Evolutionary conservation across 345 rosid genomes (phyloP).

Genomic region (Eucalyptus marginata): DNA sequence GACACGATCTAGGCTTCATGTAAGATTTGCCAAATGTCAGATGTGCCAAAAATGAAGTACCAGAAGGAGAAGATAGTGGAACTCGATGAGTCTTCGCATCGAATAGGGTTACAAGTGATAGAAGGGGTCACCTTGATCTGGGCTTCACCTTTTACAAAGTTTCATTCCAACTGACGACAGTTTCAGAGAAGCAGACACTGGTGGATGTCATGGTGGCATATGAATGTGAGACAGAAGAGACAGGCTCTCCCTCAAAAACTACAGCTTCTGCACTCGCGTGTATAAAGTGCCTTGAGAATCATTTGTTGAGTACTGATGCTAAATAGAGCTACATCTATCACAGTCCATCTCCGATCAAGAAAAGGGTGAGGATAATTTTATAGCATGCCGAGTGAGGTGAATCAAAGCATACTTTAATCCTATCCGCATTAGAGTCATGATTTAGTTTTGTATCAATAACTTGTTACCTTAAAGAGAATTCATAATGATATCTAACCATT

Average conservation of each 20-base stretch:
- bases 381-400: neutral
- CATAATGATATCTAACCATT: neutral
- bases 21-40: neutral
- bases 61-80: constrained; percentile 28
- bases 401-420: neutral
- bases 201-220: constrained; percentile 2
- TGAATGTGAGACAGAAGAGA: constrained; percentile 1
- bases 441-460: neutral
- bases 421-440: neutral
- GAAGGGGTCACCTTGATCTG: constrained; percentile 23
- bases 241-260: constrained; percentile 1
- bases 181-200: constrained; percentile 3
- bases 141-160: constrained; percentile 14
- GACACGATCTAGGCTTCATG: neutral
- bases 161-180: constrained; percentile 9
- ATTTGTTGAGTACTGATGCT: neutral
- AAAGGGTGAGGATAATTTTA: neutral
- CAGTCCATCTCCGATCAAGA: neutral
- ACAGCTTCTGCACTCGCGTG: neutral
- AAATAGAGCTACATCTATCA: neutral
- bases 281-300: constrained; percentile 4
- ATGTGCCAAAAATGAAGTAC: constrained; percentile 1
- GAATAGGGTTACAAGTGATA: constrained; percentile 8
- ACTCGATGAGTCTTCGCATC: constrained; percentile 8
- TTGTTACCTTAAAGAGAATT: neutral